Percentiles rank a stretch among this genome's conserved stretches.
These are phyloP conservation scores for Margaritispora aquatica DNA, from an alignment of 495 filamentous ascomycete genomes.

Conservation along the genomic window DNA sequence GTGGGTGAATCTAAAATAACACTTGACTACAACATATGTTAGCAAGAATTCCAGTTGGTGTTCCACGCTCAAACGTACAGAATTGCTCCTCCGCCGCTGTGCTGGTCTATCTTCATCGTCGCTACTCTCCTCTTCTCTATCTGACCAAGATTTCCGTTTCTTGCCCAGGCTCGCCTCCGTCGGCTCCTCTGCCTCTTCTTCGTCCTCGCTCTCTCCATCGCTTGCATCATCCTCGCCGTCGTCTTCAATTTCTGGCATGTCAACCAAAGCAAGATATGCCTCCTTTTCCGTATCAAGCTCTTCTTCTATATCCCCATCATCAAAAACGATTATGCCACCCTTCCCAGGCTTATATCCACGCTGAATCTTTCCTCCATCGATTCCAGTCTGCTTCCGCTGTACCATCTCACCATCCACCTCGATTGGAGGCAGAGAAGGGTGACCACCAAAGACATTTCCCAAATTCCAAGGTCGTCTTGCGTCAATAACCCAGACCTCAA, in stretches of 20 bases:
- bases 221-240: slow-evolving; percentile 40
- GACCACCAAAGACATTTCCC: slow-evolving; percentile 82
- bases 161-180: slow-evolving; percentile 32
- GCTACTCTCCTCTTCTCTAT: slow-evolving; percentile 56
- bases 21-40: slow-evolving; percentile 45
- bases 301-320: slow-evolving; percentile 94
- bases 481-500: slow-evolving; percentile 94
- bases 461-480: slow-evolving; percentile 91
- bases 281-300: slow-evolving; percentile 68
- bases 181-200: slow-evolving; percentile 21
- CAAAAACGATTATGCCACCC: slow-evolving; percentile 85
- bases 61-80: slow-evolving; percentile 41
- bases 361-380: slow-evolving; percentile 62
- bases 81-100: slow-evolving; percentile 80
- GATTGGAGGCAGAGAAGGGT: slow-evolving; percentile 34
- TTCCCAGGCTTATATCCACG: slow-evolving; percentile 65
- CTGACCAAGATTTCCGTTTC: slow-evolving; percentile 84
- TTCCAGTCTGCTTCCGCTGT: slow-evolving; percentile 40
- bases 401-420: slow-evolving; percentile 38
- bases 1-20: slow-evolving; percentile 43
- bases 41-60: background rate
- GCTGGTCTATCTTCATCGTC: slow-evolving; percentile 54
- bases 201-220: slow-evolving; percentile 30
- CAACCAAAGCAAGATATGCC: slow-evolving; percentile 72
- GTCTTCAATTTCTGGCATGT: slow-evolving; percentile 88